Evolutionary conservation across 2,329 filamentous ascomycete genomes (phyloP).

Genomic region (Botrytis sinoallii): DNA sequence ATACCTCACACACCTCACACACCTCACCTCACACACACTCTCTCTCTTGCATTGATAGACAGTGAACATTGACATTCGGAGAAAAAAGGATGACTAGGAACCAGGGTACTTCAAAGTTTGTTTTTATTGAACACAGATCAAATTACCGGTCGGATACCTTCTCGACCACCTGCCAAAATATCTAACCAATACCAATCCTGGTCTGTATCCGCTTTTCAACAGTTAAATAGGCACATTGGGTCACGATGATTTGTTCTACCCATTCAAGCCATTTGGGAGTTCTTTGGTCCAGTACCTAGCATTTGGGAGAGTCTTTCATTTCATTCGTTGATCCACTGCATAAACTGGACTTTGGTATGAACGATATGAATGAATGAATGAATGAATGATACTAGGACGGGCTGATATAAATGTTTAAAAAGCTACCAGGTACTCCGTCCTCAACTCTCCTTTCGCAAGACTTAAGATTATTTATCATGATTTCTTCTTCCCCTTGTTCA

Average conservation of each 20-base stretch:
- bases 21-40: neutral
- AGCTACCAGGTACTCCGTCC: neutral
- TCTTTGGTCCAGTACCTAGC: neutral
- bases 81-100: neutral
- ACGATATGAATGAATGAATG: neutral
- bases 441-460: neutral
- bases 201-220: neutral
- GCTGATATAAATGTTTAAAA: neutral
- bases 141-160: conserved; percentile 12
- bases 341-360: neutral
- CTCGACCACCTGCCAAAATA: conserved; percentile 1
- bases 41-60: neutral
- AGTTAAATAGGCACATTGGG: neutral
- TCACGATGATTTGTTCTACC: conserved; percentile 3
- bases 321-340: neutral
- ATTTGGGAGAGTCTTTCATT: neutral
- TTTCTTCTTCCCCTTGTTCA: neutral
- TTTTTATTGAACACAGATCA: conserved; percentile 11
- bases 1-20: neutral
- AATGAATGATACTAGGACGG: neutral
- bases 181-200: neutral
- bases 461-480: neutral
- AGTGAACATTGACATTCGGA: neutral
- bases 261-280: neutral
- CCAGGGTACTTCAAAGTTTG: neutral